Evolutionary conservation across 345 rosid species (phyloP), one percentile per base, ranked within the genome.

Genomic region (Sisymbrium altissimum): DNA sequence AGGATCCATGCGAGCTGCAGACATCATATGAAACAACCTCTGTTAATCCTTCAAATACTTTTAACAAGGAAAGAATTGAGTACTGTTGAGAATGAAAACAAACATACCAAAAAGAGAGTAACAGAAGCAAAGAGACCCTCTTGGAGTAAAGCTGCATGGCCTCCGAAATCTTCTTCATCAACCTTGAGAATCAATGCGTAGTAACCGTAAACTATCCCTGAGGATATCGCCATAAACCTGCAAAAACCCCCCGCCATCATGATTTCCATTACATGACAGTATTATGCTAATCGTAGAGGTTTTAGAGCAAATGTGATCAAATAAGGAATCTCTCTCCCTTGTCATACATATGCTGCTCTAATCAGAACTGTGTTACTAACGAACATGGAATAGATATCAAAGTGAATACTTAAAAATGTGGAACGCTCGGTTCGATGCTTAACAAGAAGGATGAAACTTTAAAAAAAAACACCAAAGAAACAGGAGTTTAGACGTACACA

Each of bases 81-180:
- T n/a, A n/a, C 1, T 13, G 50, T 29, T 35, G 33, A 62, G 35
- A 70, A 50, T 39, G 54, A 36, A 45, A 62, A 55, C 72, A 70
- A 44, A 32, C 45, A 10, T 82, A 92, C 99, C 99, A 95, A 84
- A 76, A 92, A 95, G 64, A 94, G 90, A 64, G 97, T 89, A 53
- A 89, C 48, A 0, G 98, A 94, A 0, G 97, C 98, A 69, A 88
- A 90, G 57, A 95, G 88, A 14, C 99, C 98, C 80, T 95, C 94
- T 81, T 92, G 99, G 69, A 94, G 97, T 44, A 94, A 92, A 18
- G 91, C 84, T 72, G 87, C 91, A 44, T 95, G 99, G 55, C 99
- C 98, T 7, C 99, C 99, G 63, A 82, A 90, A 23, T 92, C 97
- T 81, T 92, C 98, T 83, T 95, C 99, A 36, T 90, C 98, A 18